Conservation (phyloP, 306 rosid species). For the Clitoria ternatea region DNA sequence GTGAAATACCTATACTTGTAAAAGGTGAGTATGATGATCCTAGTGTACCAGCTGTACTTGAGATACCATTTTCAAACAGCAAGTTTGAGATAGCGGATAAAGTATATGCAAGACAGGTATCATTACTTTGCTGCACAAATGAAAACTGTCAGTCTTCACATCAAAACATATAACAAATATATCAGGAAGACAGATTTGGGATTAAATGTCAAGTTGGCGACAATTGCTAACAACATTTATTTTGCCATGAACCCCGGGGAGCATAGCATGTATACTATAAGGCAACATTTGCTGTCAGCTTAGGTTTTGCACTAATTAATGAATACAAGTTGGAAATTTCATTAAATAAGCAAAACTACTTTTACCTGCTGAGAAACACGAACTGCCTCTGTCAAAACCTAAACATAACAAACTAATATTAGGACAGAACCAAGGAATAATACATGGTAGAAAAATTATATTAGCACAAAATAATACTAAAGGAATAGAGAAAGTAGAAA, state of each 20-base stretch:
- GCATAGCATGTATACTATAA: slow-evolving; percentile 1
- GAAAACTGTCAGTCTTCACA: slow-evolving; percentile 25
- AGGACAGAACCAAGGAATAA: background rate
- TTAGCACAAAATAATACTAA: background rate
- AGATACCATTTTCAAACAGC: slow-evolving; percentile 92
- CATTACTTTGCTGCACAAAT: slow-evolving; percentile 90
- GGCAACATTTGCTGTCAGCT: slow-evolving; percentile 20
- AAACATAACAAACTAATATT: slow-evolving; percentile 30
- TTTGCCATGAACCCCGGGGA: background rate
- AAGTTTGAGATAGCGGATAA: slow-evolving; percentile 89
- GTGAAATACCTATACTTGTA: slow-evolving; percentile 76
- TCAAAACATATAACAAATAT: slow-evolving; percentile 5
- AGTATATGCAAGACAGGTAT: slow-evolving; percentile 87
- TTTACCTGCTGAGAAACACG: slow-evolving; percentile 88
- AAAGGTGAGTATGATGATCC: slow-evolving; percentile 90
- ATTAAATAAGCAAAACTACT: background rate
- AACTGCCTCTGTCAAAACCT: slow-evolving; percentile 97
- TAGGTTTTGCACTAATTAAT: slow-evolving; percentile 10
- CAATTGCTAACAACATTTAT: background rate
- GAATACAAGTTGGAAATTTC: background rate
- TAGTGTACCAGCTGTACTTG: slow-evolving; percentile 77
- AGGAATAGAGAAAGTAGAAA: background rate
- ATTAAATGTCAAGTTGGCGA: slow-evolving; percentile 18
- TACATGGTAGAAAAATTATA: background rate
- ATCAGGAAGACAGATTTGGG: slow-evolving; percentile 10